Conservation (phyloP, 441 rosid genomes). For the Oxalis stricta region DNA sequence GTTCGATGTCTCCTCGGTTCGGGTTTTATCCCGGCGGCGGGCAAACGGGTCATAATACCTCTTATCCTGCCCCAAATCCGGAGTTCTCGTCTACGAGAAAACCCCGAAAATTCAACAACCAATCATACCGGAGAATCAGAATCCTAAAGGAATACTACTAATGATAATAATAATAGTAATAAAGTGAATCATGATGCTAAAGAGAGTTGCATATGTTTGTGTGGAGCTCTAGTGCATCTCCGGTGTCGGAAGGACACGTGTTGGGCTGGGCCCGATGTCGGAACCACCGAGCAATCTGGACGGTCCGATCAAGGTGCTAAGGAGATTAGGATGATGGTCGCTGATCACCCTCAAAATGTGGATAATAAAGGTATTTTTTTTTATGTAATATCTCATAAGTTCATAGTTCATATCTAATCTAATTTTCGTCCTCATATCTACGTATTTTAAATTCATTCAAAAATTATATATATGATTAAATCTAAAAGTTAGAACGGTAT, state of each 20-base stretch:
- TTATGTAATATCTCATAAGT: neutral
- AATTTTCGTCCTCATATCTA: too few relatives aligned
- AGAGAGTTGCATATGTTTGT: constrained; percentile 77
- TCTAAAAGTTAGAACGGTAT: too few relatives aligned
- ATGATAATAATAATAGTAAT: constrained; percentile 8
- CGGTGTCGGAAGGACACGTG: constrained; percentile 47
- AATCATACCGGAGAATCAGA: constrained; percentile 9
- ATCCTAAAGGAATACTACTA: too few relatives aligned
- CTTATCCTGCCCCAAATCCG: constrained; percentile 46
- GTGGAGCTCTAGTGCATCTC: constrained; percentile 65
- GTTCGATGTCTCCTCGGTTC: constrained; percentile 46
- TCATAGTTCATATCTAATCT: too few relatives aligned
- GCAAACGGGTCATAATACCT: constrained; percentile 29
- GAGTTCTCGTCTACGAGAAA: constrained; percentile 25
- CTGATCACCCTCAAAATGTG: constrained; percentile 62
- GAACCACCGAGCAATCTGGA: constrained; percentile 46
- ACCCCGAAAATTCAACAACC: constrained; percentile 10
- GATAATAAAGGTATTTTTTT: constrained; percentile 38
- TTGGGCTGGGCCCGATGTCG: constrained; percentile 51
- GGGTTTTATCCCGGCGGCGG: constrained; percentile 71
- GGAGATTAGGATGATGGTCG: constrained; percentile 86
- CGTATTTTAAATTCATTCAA: too few relatives aligned
- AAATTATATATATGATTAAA: too few relatives aligned
- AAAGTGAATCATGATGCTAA: constrained; percentile 45
- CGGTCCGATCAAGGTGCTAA: constrained; percentile 79